Base-by-base conservation (phyloP, 2,329 filamentous ascomycete genomes). In the Aspergillus flavus region DNA sequence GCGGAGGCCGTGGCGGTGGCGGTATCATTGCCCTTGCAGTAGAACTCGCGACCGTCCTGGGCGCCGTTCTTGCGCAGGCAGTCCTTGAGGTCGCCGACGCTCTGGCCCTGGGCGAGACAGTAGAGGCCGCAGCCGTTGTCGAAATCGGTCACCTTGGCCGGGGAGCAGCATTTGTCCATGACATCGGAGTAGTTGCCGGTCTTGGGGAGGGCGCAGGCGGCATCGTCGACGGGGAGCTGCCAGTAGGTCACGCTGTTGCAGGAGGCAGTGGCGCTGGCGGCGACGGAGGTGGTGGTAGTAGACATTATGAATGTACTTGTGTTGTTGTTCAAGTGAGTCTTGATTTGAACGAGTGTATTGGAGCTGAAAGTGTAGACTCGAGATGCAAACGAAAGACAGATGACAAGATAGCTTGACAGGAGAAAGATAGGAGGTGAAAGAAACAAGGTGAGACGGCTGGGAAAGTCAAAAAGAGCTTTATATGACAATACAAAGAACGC, bases 121-220 rank as follows among this genome's bases (percentile, higher is more conserved):
- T 85, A 85, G 63, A 84, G 68, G 19, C 80, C 82, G 75, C 84
- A 85, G 69, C 78, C 73, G 70, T 79, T 68, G 69, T 81, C 75
- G 79, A 84, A 85, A 66, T 74, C 73, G 56, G 80, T 72, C 32
- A 84, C 76, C 26, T 78, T 71, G 58, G 82, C 80, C 11, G 75
- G 66, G 12, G 76, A 74, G 69, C 83, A 85, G 79, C 83, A 85
- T 26, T 73, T 67, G 46, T 75, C 62, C 77, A 84, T 79, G 63
- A 81, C 75, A 43, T 78, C 73, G 58, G 79, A 76, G 74, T 81
- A 72, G 66, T 82, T 81, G 6, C 73, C 71, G 64, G 71, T 73
- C 62, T 73, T 73, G 30, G 78, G 71, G 57, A 83, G 73, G 3
- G 76, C 84, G 71, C 84, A 85, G 46, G 78, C 79, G 19, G 77